A percentile compares a stretch with the other conserved stretches of the same genome.
Conservation (phyloP, 139 green algal genomes). For the Chlamydomonas sphaeroides region DNA sequence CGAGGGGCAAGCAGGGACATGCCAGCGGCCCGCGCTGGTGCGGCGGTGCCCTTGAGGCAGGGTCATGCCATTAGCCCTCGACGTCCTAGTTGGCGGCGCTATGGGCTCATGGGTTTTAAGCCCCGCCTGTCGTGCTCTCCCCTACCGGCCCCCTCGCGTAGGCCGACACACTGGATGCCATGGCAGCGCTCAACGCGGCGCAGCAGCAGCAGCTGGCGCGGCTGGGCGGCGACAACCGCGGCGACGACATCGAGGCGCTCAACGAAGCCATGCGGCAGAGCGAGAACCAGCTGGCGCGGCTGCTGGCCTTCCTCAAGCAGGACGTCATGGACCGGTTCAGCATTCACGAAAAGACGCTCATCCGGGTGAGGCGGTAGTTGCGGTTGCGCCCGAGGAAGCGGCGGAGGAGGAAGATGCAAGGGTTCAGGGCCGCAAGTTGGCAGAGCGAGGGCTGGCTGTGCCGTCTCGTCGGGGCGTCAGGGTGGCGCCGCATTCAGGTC, state of each 20-base stretch:
- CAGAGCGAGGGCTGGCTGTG: no score
- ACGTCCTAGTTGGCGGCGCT: no score
- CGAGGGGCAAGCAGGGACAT: not conserved
- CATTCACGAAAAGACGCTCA: conserved; percentile 41
- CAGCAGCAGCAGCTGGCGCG: conserved; percentile 39
- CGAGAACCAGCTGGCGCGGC: conserved; percentile 42
- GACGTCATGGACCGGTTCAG: conserved; percentile 44
- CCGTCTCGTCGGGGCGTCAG: no score
- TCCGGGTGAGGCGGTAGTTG: conserved; percentile 37
- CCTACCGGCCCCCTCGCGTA: not conserved
- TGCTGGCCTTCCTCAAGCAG: conserved; percentile 45
- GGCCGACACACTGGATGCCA: conserved; percentile 29
- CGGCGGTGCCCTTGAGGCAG: no score
- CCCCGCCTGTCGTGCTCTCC: not conserved
- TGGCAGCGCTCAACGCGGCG: conserved; percentile 34
- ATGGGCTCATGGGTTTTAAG: no score
- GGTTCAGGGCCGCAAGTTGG: no score
- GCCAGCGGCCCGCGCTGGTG: no score
- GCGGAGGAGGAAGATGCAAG: no score
- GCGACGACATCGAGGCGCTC: conserved; percentile 36
- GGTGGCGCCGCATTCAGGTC: no score
- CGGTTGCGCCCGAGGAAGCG: no score
- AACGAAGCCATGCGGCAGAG: conserved; percentile 38
- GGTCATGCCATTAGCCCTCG: no score
- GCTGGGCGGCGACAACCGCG: not conserved